Conservation (phyloP, 257 asterid genomes). For the Linaria vulgaris region DNA sequence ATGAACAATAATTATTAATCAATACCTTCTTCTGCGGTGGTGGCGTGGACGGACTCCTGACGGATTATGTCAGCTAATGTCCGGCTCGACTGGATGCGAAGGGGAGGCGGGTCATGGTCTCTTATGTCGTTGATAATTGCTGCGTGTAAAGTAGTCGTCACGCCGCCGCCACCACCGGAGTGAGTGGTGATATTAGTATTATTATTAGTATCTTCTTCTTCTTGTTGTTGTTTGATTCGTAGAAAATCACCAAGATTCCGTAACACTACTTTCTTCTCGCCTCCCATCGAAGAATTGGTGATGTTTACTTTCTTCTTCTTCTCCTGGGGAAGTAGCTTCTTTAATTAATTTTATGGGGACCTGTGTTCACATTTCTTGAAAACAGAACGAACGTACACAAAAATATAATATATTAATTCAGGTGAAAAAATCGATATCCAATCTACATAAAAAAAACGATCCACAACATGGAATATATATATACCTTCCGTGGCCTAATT, state of each 20-base stretch:
- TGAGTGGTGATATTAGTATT: conserved; percentile 27
- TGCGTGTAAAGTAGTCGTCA: conserved; percentile 40
- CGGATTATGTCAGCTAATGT: conserved; percentile 61
- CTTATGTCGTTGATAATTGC: conserved; percentile 39
- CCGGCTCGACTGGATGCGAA: conserved; percentile 40
- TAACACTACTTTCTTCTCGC: conserved; percentile 24
- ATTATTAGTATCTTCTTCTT: conserved; percentile 32
- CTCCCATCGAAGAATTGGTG: conserved; percentile 23
- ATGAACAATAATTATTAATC: too few relatives aligned
- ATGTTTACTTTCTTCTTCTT: neutral
- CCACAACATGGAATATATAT: too few relatives aligned
- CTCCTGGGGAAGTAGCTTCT: conserved; percentile 36
- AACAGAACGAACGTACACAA: conserved; percentile 5
- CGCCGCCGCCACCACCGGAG: conserved; percentile 29
- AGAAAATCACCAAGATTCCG: conserved; percentile 43
- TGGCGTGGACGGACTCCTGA: conserved; percentile 56
- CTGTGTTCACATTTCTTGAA: conserved; percentile 33
- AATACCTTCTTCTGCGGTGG: conserved; percentile 16
- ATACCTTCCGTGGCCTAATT: too few relatives aligned
- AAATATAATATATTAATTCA: too few relatives aligned
- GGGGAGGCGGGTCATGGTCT: conserved; percentile 26
- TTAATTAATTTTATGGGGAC: conserved; percentile 11
- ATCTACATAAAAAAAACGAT: too few relatives aligned
- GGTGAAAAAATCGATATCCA: too few relatives aligned
- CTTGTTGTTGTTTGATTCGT: conserved; percentile 40